Base-by-base conservation (phyloP, 2,329 filamentous ascomycete genomes). In the Xylaria sp. region DNA sequence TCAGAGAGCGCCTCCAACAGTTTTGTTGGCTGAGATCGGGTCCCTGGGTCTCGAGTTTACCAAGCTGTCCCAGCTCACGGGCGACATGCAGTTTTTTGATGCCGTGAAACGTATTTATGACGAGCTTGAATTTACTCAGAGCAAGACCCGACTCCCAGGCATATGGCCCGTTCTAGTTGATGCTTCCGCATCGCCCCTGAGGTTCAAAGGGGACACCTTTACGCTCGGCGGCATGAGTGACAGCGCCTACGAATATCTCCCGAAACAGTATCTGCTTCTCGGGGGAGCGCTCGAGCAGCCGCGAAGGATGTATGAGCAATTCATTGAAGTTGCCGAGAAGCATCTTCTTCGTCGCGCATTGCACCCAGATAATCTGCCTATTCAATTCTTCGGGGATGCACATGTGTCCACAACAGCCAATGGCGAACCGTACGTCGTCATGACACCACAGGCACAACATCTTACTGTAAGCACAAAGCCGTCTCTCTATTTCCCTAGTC, bases 221-320 rank as follows among this genome's bases (percentile, higher is more conserved):
- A 80, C 79, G 0, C 75, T 83, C 2, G 83, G 82, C 50, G 81
- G 78, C 44, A 81, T 81, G 77, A 77, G 80, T 2, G 83, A 85
- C 67, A 83, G 81, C 11, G 71, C 82, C 1, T 85, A 84, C 63
- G 83, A 85, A 68, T 93, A 92, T 70, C 81, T 90, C 64, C 78
- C 81, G 0, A 76, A 90, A 69, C 80, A 89, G 69, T 84, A 85
- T 68, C 74, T 89, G 53, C 75, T 90, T n/a, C 80, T 90, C 0
- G 85, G 85, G 42, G 87, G 88, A 2, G 74, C 78, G 0, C 74
- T 81, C n/a, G 60, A 82, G 11, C 79, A 79, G 62, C 80, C 79
- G 10, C 72, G 72, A 34, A 74, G 66, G n/a, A 72, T 82, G 68
- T 81, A 80, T 63, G 72, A 76, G 50, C 70, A 68, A 1, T 78